Percentiles rank a stretch among this genome's conserved stretches.
phyloP scores from a whole-genome alignment of 106 monocot species.

The Acorus calamus region DNA sequence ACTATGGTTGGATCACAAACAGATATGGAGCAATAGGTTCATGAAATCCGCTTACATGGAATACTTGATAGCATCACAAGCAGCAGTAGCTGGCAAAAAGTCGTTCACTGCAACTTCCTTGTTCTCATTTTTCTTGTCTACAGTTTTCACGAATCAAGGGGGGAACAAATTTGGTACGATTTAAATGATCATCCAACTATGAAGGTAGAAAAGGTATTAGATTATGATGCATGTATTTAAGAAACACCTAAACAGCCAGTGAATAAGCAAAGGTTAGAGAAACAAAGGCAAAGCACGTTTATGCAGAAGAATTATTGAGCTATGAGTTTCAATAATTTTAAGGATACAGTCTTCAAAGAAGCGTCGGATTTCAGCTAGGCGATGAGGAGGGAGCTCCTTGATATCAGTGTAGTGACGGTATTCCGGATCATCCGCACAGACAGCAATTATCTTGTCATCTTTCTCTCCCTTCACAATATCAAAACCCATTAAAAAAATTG shows the following conservation, averaged over 20 bases:
- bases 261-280: too few relatives aligned
- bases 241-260: too few relatives aligned
- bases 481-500: too few relatives aligned
- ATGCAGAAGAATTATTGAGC: neutral
- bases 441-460: slow-evolving; percentile 89
- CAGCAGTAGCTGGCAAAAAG: slow-evolving; percentile 48
- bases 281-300: too few relatives aligned
- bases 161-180: neutral
- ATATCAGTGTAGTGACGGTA: slow-evolving; percentile 75
- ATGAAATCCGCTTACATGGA: slow-evolving; percentile 47
- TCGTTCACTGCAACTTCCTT: slow-evolving; percentile 79
- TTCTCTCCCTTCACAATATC: slow-evolving; percentile 40
- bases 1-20: too few relatives aligned
- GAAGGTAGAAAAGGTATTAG: too few relatives aligned
- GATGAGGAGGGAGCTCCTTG: slow-evolving; percentile 87
- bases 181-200: too few relatives aligned
- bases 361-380: slow-evolving; percentile 76
- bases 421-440: slow-evolving; percentile 88
- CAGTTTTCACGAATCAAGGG: slow-evolving; percentile 2
- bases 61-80: slow-evolving; percentile 53
- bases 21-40: too few relatives aligned
- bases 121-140: slow-evolving; percentile 92
- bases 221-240: too few relatives aligned
- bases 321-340: neutral
- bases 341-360: slow-evolving; percentile 97